Base-by-base conservation (phyloP, 768 basidiomycete genomes). In the Hebeloma cylindrosporum region DNA sequence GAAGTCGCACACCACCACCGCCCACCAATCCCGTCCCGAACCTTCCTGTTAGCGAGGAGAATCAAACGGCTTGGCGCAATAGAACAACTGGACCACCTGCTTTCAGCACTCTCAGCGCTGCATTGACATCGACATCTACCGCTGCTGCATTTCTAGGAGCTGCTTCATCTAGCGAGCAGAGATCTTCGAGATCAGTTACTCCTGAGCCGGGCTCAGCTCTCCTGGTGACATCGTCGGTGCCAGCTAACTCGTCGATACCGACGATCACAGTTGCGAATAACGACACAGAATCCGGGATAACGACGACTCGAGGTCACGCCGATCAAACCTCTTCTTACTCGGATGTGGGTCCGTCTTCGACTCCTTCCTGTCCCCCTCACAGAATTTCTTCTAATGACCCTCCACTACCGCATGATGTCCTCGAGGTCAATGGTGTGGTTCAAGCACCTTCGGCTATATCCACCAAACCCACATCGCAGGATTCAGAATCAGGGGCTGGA, bases 61-160 rank as follows among this genome's bases (percentile, higher is more conserved):
- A 60, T 25, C 56, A 63, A 23, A 60, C 65, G 7, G 50, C 65
- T 5, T 64, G 65, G 43, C 64, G 64, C 58, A 66, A 59, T 47
- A 63, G 63, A 22, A 45, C 60, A 9, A 57, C 69, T 35, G 69
- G 65, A 43, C 63, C 72, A 25, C 67, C 73, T 6, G 68, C 72
- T 13, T 75, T 71, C 53, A 70, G 67, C 51, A 73, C 75, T 8
- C 54, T 77, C 25, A 71, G 57, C 43, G 72, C 76, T 8, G 74
- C 72, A 7, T 51, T 75, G 40, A 68, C 68, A 30, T 64, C 75
- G 13, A 65, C 72, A 22, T 73, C 77, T 7, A 73, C 74, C 7
- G 77, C 75, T 6, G 64, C 63, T 39, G 71, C 74, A 3, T 60
- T 77, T 33, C 38, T 75, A 38, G 63, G 63, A 4, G 14, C 55